Evolutionary conservation across 805 yeast genomes (phyloP).

Genomic region (Candida ponderosae): DNA sequence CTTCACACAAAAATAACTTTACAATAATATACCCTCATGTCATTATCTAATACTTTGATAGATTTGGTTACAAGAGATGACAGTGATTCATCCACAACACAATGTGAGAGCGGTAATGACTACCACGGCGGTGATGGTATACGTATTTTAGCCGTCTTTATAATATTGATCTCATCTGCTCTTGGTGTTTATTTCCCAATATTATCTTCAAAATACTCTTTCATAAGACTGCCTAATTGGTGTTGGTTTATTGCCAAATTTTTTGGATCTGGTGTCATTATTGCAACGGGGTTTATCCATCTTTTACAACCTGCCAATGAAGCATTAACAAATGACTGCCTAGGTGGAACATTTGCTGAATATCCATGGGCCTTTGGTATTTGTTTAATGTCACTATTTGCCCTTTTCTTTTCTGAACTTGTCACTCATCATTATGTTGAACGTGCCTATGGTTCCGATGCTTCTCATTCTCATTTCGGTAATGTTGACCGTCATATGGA

Average conservation of each 20-base stretch:
- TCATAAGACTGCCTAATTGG: constrained; percentile 50
- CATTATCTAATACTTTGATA: constrained; percentile 1
- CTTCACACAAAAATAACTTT: no score
- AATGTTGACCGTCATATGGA: constrained; percentile 24
- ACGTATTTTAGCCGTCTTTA: constrained; percentile 60
- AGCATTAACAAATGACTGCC: constrained; percentile 45
- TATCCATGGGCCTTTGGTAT: constrained; percentile 56
- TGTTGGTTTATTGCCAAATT: constrained; percentile 62
- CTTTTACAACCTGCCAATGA: constrained; percentile 63
- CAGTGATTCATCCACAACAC: constrained; percentile 17
- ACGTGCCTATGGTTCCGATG: constrained; percentile 18
- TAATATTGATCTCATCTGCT: constrained; percentile 47
- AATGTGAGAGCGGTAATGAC: constrained; percentile 34
- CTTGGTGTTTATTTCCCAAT: constrained; percentile 59
- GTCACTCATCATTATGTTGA: constrained; percentile 36
- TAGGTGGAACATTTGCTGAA: constrained; percentile 48
- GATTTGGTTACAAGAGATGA: constrained; percentile 13
- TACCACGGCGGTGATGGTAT: constrained; percentile 31
- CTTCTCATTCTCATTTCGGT: constrained; percentile 45
- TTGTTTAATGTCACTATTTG: constrained; percentile 36
- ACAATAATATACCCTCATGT: no score
- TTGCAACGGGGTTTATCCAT: constrained; percentile 77
- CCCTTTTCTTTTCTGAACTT: constrained; percentile 41
- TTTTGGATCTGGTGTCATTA: constrained; percentile 80
- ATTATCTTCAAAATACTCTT: constrained; percentile 49